These are phyloP conservation scores for Arachis stenosperma DNA, from an alignment of 306 rosid species.

Conservation along the genomic window DNA sequence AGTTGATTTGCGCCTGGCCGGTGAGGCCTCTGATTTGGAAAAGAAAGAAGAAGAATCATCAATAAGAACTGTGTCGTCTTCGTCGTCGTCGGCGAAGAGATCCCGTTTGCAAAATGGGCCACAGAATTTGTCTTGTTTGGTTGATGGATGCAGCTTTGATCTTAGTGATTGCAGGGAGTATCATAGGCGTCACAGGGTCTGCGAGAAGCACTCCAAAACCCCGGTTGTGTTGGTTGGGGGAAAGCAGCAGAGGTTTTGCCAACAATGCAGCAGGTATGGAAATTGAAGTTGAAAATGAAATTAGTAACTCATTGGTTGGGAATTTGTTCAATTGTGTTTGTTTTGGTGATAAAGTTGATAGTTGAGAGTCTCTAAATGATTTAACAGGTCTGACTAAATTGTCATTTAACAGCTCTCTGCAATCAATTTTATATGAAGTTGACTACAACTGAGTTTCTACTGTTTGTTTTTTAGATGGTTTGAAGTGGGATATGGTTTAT, in stretches of 20 bases:
- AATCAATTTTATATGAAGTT: no score
- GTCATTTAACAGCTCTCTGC: no score
- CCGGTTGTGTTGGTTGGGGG: conserved; percentile 70
- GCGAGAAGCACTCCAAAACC: conserved; percentile 83
- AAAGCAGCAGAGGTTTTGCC: conserved; percentile 84
- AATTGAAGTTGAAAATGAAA: conserved; percentile 4
- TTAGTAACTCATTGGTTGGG: not conserved
- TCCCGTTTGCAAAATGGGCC: conserved; percentile 50
- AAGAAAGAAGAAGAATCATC: conserved; percentile 29
- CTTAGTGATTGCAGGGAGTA: conserved; percentile 85
- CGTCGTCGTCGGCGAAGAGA: conserved; percentile 60
- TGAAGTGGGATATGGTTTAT: no score
- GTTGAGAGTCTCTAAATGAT: no score
- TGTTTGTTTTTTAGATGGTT: no score
- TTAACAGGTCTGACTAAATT: no score
- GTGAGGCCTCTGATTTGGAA: conserved; percentile 41
- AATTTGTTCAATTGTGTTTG: conserved; percentile 24
- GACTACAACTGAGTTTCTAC: no score
- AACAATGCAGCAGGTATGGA: conserved; percentile 90
- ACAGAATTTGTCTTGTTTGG: conserved; percentile 63
- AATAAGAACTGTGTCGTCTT: not conserved
- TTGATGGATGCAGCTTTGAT: conserved; percentile 80
- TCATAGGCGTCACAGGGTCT: conserved; percentile 80
- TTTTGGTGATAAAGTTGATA: not conserved
- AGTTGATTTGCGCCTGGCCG: conserved; percentile 53